phyloP scores from a whole-genome alignment of 345 rosid genomes.

The Laguncularia racemosa region DNA sequence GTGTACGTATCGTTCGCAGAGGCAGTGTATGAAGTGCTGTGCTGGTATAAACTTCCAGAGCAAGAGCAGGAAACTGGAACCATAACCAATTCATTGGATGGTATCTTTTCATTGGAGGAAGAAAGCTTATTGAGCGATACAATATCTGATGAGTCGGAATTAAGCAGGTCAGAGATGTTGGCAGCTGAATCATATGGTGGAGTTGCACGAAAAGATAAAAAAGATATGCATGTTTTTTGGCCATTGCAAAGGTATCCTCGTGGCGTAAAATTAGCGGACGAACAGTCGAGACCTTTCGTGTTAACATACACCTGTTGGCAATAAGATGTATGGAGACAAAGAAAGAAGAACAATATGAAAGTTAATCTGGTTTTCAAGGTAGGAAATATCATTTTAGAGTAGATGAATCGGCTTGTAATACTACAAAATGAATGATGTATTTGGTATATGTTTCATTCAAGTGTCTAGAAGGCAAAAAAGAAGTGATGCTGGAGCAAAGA shows the following conservation, averaged over 20 bases:
- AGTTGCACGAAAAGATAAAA: conserved; percentile 13
- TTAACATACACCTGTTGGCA: too few relatives aligned
- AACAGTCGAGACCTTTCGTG: too few relatives aligned
- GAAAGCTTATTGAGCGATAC: conserved; percentile 15
- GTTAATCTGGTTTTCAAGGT: too few relatives aligned
- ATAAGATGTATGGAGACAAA: too few relatives aligned
- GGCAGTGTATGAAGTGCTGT: conserved; percentile 10
- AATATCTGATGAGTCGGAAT: conserved; percentile 15
- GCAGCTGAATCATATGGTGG: conserved; percentile 11
- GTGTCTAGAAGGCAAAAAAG: too few relatives aligned
- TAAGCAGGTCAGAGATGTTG: conserved; percentile 20
- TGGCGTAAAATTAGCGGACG: too few relatives aligned
- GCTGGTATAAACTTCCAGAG: conserved; percentile 15
- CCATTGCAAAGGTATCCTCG: conserved; percentile 13
- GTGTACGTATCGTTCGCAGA: background rate
- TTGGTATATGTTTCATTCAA: too few relatives aligned
- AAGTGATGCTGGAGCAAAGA: too few relatives aligned
- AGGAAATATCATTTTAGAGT: too few relatives aligned
- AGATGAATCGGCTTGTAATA: too few relatives aligned
- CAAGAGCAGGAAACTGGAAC: conserved; percentile 31
- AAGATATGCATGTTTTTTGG: conserved; percentile 20
- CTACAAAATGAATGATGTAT: too few relatives aligned
- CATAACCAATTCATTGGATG: background rate
- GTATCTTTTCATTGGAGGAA: conserved; percentile 1
- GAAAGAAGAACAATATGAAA: too few relatives aligned